Evolutionary conservation across 441 rosid genomes (phyloP).

Genomic region (Erodium texanum): DNA sequence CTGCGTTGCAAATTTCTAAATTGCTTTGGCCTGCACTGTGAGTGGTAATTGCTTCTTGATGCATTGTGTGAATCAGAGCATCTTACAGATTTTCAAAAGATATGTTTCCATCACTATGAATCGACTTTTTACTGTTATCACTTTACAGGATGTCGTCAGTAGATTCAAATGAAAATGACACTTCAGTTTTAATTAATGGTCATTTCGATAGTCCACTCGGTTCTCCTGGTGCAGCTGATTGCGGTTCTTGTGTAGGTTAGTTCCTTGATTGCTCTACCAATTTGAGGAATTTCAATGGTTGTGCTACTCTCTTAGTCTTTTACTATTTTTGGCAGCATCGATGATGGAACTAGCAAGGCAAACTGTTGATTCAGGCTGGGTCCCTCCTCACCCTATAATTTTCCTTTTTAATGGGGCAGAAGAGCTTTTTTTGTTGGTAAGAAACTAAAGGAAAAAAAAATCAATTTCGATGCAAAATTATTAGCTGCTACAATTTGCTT

Average conservation of each 20-base stretch:
- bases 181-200: conserved; percentile 86
- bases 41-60: not conserved
- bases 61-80: not conserved
- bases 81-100: not conserved
- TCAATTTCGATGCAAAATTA: not conserved
- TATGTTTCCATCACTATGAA: conserved; percentile 2
- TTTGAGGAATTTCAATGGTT: conserved; percentile 8
- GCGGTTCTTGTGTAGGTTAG: conserved; percentile 97
- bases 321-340: conserved; percentile 48
- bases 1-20: not conserved
- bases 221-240: conserved; percentile 97
- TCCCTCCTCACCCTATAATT: conserved; percentile 75
- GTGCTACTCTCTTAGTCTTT: conserved; percentile 8
- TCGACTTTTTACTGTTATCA: conserved; percentile 11
- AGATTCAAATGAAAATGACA: conserved; percentile 49
- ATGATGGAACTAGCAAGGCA: conserved; percentile 87
- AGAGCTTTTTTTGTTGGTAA: conserved; percentile 91
- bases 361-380: conserved; percentile 74
- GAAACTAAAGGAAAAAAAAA: conserved; percentile 11
- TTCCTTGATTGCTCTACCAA: conserved; percentile 17
- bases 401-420: conserved; percentile 97
- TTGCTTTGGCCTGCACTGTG: not conserved
- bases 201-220: conserved; percentile 89
- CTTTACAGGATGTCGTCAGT: conserved; percentile 67
- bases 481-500: not conserved